Percentiles rank a stretch among this genome's conserved stretches.
Conservation (phyloP, 139 green algal species). For the Medakamo hakoo region DNA sequence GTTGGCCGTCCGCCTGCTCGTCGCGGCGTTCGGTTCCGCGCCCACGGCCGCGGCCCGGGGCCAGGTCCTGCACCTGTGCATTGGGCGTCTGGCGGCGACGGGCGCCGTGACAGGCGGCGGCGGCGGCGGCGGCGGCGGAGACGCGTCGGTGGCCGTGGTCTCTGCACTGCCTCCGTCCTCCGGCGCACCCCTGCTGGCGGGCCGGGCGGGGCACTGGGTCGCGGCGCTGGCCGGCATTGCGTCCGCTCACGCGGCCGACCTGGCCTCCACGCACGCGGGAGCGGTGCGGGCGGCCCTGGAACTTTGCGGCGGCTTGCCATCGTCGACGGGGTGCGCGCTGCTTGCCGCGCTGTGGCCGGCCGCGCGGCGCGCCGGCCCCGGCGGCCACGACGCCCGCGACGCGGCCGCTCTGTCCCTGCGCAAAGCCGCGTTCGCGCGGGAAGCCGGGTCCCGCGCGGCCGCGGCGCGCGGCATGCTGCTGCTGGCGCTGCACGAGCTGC, state of each 20-base stretch:
- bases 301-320: constrained; percentile 6
- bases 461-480: constrained; percentile 20
- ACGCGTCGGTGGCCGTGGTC: too few species aligned
- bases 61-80: constrained; percentile 8
- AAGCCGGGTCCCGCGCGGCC: constrained; percentile 6
- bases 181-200: constrained; percentile 10
- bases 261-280: neutral
- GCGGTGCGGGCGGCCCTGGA: constrained; percentile 2
- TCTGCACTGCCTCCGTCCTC: too few species aligned
- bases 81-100: constrained; percentile 6
- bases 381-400: constrained; percentile 10
- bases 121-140: constrained; percentile 7
- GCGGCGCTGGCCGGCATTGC: constrained; percentile 2
- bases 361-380: neutral
- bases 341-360: constrained; percentile 18
- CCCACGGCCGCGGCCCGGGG: constrained; percentile 1
- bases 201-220: constrained; percentile 6
- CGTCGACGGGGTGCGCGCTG: constrained; percentile 6
- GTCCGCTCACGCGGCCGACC: neutral
- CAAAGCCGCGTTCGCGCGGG: constrained; percentile 16
- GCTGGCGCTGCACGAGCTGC: constrained; percentile 12
- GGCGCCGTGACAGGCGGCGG: neutral
- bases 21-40: constrained; percentile 13
- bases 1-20: constrained; percentile 10
- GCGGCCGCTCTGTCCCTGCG: constrained; percentile 15